Percentiles rank a stretch among this genome's conserved stretches.
These are phyloP conservation scores for Stagonosporopsis cucurbitacearum DNA, from an alignment of 2,329 filamentous ascomycete species.

Conservation along the genomic window DNA sequence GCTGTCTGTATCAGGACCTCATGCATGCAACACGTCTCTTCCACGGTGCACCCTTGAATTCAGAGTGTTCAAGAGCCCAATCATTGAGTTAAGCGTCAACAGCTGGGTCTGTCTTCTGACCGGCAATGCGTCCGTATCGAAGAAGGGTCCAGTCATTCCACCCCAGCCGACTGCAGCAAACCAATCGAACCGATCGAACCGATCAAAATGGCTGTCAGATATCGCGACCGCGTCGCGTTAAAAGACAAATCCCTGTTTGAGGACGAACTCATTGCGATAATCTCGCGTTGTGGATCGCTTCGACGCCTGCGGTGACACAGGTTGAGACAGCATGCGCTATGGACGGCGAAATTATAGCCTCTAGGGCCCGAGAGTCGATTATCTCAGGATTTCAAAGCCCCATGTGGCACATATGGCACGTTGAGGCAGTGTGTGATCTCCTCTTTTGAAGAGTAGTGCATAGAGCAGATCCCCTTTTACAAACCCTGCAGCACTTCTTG, in stretches of 20 bases:
- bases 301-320: conserved; percentile 15
- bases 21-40: conserved; percentile 10
- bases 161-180: conserved; percentile 6
- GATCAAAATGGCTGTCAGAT: neutral
- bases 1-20: conserved; percentile 7
- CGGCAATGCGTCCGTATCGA: neutral
- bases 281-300: conserved; percentile 10
- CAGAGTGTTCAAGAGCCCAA: neutral
- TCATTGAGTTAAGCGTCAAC: neutral
- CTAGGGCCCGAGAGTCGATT: neutral
- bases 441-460: conserved; percentile 10
- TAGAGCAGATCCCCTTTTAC: conserved; percentile 6
- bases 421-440: conserved; percentile 12
- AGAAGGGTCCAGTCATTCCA: conserved; percentile 15
- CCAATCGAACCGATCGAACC: conserved; percentile 2
- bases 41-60: neutral
- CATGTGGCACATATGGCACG: conserved; percentile 15
- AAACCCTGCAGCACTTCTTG: conserved; percentile 3
- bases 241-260: neutral
- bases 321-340: conserved; percentile 6
- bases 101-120: conserved; percentile 8
- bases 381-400: neutral
- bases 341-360: conserved; percentile 1
- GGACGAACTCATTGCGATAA: neutral
- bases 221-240: conserved; percentile 11